These are phyloP conservation scores for Luffa aegyptiaca DNA, from an alignment of 306 rosid species.

Conservation along the genomic window DNA sequence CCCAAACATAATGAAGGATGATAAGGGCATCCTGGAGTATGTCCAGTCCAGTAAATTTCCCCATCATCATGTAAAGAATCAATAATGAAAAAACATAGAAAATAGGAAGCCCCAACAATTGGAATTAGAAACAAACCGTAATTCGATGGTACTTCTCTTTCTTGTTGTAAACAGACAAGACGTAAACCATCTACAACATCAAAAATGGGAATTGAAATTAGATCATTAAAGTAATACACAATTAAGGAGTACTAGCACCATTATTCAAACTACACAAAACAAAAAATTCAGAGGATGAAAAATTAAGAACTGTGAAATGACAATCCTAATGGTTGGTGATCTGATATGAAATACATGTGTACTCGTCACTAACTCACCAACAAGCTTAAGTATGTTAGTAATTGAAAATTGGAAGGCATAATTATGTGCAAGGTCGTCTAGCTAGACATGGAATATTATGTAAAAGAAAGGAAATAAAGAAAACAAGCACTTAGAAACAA, in stretches of 20 bases:
- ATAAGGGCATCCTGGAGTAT: neutral
- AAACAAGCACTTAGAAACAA: neutral
- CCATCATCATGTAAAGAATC: neutral
- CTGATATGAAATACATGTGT: neutral
- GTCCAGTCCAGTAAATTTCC: neutral
- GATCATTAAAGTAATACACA: slow-evolving; percentile 9
- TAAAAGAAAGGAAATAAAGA: neutral
- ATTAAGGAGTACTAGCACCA: neutral
- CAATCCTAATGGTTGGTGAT: neutral
- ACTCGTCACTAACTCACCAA: neutral
- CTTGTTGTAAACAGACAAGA: slow-evolving; percentile 83
- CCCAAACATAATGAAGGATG: too few species aligned
- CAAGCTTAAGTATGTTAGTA: neutral
- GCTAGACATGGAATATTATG: neutral
- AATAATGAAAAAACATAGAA: neutral
- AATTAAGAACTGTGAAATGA: neutral
- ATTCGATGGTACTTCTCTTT: slow-evolving; percentile 86
- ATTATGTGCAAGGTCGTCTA: neutral
- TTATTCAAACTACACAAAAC: neutral
- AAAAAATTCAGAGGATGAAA: neutral
- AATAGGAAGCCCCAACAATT: neutral
- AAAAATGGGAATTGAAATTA: slow-evolving; percentile 17
- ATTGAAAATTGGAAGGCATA: neutral
- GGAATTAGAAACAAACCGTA: slow-evolving; percentile 50
- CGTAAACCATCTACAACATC: slow-evolving; percentile 91